Conservation (phyloP, 2,329 filamentous ascomycete genomes). For the Fusarium vanettenii region DNA sequence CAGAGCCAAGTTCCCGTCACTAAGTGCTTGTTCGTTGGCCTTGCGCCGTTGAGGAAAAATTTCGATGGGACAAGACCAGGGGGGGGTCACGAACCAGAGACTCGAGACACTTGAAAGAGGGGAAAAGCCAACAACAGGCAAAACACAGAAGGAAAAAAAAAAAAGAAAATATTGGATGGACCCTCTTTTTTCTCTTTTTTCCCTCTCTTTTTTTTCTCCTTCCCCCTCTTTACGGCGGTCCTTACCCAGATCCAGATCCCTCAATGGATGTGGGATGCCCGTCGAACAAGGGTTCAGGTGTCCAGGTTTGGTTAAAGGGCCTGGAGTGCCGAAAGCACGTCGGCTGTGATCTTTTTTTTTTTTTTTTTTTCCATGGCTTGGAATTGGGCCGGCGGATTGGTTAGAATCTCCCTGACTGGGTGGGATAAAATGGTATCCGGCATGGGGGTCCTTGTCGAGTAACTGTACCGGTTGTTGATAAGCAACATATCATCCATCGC, state of each 20-base stretch:
- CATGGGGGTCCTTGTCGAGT: background rate
- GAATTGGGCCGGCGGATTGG: constrained; percentile 20
- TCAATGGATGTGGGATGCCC: constrained; percentile 2
- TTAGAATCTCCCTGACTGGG: background rate
- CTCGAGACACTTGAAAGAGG: background rate
- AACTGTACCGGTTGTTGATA: background rate
- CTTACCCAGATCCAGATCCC: constrained; percentile 6
- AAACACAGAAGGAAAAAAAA: background rate
- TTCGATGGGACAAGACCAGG: background rate
- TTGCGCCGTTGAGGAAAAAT: constrained; percentile 4
- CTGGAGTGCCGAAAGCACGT: constrained; percentile 13
- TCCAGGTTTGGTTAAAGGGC: constrained; percentile 5
- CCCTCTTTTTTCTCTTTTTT: background rate
- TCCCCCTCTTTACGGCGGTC: background rate
- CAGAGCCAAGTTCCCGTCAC: background rate
- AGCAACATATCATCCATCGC: background rate
- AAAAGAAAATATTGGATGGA: background rate
- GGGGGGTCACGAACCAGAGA: background rate
- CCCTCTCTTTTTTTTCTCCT: background rate
- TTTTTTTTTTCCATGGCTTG: background rate
- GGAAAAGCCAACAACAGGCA: background rate
- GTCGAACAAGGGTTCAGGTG: constrained; percentile 8
- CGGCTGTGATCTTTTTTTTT: background rate
- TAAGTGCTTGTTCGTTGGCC: background rate
- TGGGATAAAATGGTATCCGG: background rate